Percentiles rank a stretch among this genome's conserved stretches.
Evolutionary conservation across 371 early-diverging fungal species (phyloP).

Genomic region (Amoeboaphelidium protococcarum): DNA sequence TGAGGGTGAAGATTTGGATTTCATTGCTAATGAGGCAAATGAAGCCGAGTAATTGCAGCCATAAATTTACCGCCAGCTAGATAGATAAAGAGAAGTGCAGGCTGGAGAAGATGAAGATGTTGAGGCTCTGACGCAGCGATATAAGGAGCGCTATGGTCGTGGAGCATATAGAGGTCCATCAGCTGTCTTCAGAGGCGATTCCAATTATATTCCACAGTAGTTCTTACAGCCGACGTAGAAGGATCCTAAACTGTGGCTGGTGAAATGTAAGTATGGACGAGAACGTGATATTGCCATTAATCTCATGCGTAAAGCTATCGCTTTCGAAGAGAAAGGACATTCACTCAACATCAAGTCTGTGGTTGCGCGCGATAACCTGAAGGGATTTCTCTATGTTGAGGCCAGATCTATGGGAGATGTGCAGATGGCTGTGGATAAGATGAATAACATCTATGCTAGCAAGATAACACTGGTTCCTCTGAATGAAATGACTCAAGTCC

Average conservation of each 20-base stretch:
- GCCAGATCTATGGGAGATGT: constrained; percentile 63
- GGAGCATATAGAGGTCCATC: constrained; percentile 1
- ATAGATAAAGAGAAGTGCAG: background rate
- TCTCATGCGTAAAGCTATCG: constrained; percentile 48
- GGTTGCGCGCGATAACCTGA: constrained; percentile 59
- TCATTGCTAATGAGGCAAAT: constrained; percentile 49
- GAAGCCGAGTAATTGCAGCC: constrained; percentile 16
- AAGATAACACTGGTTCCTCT: constrained; percentile 69
- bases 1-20: constrained; percentile 2
- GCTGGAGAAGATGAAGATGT: constrained; percentile 3
- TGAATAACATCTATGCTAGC: constrained; percentile 40
- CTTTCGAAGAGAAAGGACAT: constrained; percentile 24
- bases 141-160: constrained; percentile 49
- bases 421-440: constrained; percentile 33
- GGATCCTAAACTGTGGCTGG: constrained; percentile 83
- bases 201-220: constrained; percentile 17
- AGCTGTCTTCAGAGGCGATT: constrained; percentile 1
- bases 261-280: constrained; percentile 65
- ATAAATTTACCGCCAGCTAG: background rate
- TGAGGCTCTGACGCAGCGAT: constrained; percentile 13
- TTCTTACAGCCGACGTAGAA: constrained; percentile 57
- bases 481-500: constrained; percentile 81
- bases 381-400: constrained; percentile 92
- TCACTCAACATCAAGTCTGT: constrained; percentile 47
- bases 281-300: constrained; percentile 62